Base-by-base conservation (phyloP, 1,284 basidiomycete genomes). In the Pseudomicrostroma phylloplanum region DNA sequence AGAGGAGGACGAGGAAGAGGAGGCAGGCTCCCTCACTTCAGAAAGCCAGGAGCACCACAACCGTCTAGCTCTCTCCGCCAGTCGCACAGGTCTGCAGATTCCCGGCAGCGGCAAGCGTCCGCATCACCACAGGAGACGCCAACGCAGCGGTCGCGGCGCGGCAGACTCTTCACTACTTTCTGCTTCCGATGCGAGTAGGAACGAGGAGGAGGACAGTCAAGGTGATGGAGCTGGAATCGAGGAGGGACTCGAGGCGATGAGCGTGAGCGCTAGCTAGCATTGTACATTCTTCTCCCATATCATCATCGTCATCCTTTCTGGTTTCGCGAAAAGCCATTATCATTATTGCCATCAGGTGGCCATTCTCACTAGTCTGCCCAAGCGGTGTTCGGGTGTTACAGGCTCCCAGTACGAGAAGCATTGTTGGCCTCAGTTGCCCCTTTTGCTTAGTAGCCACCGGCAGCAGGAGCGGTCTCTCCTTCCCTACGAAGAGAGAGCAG, bases 371-470 rank as follows among this genome's bases (percentile, higher is more conserved):
- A 9, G 9, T 36, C 30, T 36, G 30, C 4, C 30, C 9, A 3
- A 4, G 30, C 30, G 9, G 30, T 36, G 30, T 4, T 36, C 30
- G 9, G n/a, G n/a, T n/a, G n/a, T n/a, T n/a, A n/a, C n/a, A n/a
- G n/a, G n/a, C n/a, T n/a, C n/a, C n/a, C n/a, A n/a, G n/a, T n/a
- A n/a, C n/a, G n/a, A n/a, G n/a, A n/a, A n/a, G n/a, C n/a, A n/a
- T n/a, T n/a, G n/a, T n/a, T n/a, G n/a, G n/a, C n/a, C n/a, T n/a
- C n/a, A n/a, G n/a, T n/a, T n/a, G n/a, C n/a, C n/a, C n/a, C n/a
- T n/a, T n/a, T n/a, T n/a, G n/a, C n/a, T n/a, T 54, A 77, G 63
- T 78, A 78, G 1, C 76, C 76, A 40, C 68, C 73, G 15, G 76
- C 76, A 56, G 73, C 74, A 12, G 76, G 76, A 3, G 76, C 76